These are phyloP conservation scores for Crepidotus variabilis DNA, from an alignment of 768 basidiomycete genomes.

Conservation along the genomic window DNA sequence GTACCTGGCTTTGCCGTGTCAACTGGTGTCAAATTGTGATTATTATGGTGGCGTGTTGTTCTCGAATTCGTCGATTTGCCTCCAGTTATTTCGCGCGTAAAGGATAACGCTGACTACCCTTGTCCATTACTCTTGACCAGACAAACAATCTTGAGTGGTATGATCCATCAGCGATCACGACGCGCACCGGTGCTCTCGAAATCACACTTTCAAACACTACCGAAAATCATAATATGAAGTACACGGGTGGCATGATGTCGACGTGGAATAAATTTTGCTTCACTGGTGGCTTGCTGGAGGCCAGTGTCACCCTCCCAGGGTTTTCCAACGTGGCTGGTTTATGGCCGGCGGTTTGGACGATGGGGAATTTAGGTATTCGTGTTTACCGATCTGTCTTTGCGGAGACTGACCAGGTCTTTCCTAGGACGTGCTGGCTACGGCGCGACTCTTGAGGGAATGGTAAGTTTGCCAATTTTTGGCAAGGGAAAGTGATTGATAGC, in stretches of 20 bases:
- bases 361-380: conserved; percentile 68
- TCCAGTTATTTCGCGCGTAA: background rate
- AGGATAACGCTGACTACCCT: background rate
- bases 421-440: conserved; percentile 84
- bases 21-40: no score
- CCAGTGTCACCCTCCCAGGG: conserved; percentile 68
- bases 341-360: conserved; percentile 81
- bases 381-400: background rate
- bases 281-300: conserved; percentile 78
- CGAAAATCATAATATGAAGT: conserved; percentile 57
- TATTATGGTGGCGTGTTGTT: no score
- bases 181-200: conserved; percentile 67
- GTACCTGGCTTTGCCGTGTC: background rate
- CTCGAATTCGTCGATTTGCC: no score
- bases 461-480: conserved; percentile 18
- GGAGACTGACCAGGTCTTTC: conserved; percentile 2
- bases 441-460: conserved; percentile 79
- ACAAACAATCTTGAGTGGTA: conserved; percentile 88
- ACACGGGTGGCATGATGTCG: conserved; percentile 65
- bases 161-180: conserved; percentile 74
- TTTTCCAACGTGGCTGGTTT: conserved; percentile 57
- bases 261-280: conserved; percentile 94
- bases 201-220: conserved; percentile 63
- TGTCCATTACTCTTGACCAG: conserved; percentile 21
- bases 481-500: conserved; percentile 2